Evolutionary conservation across 2,329 filamentous ascomycete species (phyloP), one percentile per base, ranked within the genome.

Genomic region (Colletotrichum sp.): DNA sequence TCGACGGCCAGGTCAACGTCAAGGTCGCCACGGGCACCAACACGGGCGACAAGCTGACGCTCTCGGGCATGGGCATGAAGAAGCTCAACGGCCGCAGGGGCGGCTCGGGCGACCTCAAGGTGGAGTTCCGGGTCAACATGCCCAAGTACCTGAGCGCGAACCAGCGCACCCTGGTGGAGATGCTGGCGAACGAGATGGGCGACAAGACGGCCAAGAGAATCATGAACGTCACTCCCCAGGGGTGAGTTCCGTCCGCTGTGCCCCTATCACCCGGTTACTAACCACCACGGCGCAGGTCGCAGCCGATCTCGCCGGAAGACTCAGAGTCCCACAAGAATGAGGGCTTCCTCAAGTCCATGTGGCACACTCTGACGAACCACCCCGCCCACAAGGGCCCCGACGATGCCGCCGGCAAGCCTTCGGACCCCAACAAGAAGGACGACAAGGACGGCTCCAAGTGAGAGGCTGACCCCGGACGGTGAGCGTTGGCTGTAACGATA

Each of bases 91-190:
- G 90, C 21, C 90, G 95, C 64, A 90, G 93, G 72, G 91, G 90
- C 36, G 90, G 90, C 52, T 91, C 90, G 34, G 97, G 97, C 78
- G 97, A 99, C 82, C 87, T 99, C 76, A 94, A 92, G 83, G 96
- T 99, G 8, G 96, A 99, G 84, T 99, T 98, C 90, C 95, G 95
- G 84, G 95, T 99, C 62, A 88, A 91, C 71, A 98, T 99, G 95
- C 97, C 97, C 62, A 99, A 98, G 87, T 98, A 96, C 81, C 89
- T 99, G 78, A 95, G 91, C 71, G 91, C 94, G 62, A 99, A 98
- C 86, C 96, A 99, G 88, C 91, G 97, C 70, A 98, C 95, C 1
- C 94, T 99, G 75, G 87, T 98, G 60, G 97, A 99, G 87, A 96
- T 99, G 92, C 91, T 99, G 78, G 97, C 97, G 8, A 96, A 99